Conservation (phyloP, 306 rosid genomes). For the Styphnolobium japonicum region DNA sequence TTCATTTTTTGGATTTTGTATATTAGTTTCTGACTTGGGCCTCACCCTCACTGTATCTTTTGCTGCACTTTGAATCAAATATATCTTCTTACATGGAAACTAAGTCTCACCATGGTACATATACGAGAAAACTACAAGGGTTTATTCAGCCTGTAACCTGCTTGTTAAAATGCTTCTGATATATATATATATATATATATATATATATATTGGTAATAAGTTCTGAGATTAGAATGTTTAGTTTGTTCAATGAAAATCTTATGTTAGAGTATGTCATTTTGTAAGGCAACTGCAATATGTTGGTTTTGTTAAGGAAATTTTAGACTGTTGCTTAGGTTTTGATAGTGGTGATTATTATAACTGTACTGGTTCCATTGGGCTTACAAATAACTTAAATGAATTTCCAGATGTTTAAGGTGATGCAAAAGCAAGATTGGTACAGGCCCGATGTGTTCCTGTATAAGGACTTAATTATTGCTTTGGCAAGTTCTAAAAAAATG, state of each 20-base stretch:
- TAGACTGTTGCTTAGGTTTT: background rate
- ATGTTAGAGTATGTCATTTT: background rate
- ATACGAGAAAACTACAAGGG: background rate
- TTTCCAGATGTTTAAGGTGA: conserved; percentile 69
- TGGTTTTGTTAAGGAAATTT: background rate
- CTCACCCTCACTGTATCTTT: background rate
- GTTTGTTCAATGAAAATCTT: background rate
- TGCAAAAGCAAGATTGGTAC: conserved; percentile 88
- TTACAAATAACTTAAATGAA: conserved; percentile 26
- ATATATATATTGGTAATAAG: no score
- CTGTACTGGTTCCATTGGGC: background rate
- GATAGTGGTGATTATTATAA: background rate
- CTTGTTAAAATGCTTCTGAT: conserved; percentile 43
- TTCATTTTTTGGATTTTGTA: background rate
- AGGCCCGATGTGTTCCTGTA: conserved; percentile 67
- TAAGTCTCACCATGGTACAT: background rate
- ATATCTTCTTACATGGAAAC: background rate
- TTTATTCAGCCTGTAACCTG: conserved; percentile 35
- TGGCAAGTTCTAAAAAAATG: conserved; percentile 77
- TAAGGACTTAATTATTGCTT: conserved; percentile 76
- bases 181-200: no score
- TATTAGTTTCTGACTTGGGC: background rate
- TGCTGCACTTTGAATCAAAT: background rate
- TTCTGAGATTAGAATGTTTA: background rate
- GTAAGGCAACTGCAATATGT: background rate